Evolutionary conservation across 768 basidiomycete species (phyloP).

Genomic region (Guyanaporus albipodus): DNA sequence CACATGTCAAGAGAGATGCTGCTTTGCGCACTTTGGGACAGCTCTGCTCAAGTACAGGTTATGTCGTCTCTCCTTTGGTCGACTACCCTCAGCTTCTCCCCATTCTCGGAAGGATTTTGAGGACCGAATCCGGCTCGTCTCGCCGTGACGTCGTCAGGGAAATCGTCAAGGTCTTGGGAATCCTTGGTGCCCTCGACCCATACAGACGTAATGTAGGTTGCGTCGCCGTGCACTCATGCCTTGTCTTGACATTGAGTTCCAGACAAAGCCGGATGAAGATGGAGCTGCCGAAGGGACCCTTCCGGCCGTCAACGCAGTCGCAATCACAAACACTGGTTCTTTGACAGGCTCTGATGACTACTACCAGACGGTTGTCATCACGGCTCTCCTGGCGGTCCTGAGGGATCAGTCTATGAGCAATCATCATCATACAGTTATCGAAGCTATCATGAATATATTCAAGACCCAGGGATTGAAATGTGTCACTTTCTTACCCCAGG

Average conservation of each 20-base stretch:
- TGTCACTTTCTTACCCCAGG: constrained; percentile 92
- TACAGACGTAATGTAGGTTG: constrained; percentile 81
- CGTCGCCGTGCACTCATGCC: not conserved
- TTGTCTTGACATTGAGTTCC: constrained; percentile 7
- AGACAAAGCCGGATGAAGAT: constrained; percentile 66
- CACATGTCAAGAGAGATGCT: constrained; percentile 86
- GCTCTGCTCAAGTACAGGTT: constrained; percentile 92
- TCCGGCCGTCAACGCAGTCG: constrained; percentile 64
- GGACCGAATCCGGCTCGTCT: constrained; percentile 71
- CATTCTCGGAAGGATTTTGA: constrained; percentile 77
- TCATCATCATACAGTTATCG: constrained; percentile 91
- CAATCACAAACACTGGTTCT: constrained; percentile 57
- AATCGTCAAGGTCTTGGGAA: constrained; percentile 92
- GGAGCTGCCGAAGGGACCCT: constrained; percentile 54
- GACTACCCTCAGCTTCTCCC: constrained; percentile 91
- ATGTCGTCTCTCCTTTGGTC: constrained; percentile 85
- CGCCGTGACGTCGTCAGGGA: constrained; percentile 91
- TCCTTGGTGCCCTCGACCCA: constrained; percentile 93
- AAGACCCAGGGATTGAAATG: constrained; percentile 97
- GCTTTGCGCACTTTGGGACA: constrained; percentile 93
- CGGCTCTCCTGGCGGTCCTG: constrained; percentile 78
- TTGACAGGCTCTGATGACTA: constrained; percentile 83
- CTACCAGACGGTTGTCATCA: constrained; percentile 95
- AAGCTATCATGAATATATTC: constrained; percentile 98
- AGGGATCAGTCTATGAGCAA: constrained; percentile 83